Evolutionary conservation across 371 early-diverging fungal genomes (phyloP), one percentile per base, ranked within the genome.

Genomic region (Mycotypha africana): DNA sequence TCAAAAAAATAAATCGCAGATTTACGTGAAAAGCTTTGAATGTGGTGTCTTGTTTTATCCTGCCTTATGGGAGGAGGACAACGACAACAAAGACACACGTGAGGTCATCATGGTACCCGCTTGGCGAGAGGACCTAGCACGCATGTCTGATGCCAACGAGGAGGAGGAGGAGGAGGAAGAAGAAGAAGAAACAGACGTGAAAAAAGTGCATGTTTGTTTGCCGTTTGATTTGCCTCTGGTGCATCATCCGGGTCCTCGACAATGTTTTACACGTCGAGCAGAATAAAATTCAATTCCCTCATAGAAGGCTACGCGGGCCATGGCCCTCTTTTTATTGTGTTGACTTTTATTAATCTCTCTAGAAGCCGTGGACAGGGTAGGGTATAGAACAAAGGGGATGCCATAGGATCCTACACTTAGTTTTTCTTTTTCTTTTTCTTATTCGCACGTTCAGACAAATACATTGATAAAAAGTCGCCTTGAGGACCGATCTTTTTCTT

Each of bases 401-500:
- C 26, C 24, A n/a, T n/a, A 12, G 5, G 4, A 5, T 1, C 26
- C 17, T 39, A 4, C 23, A 25, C n/a, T 28, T 58, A 56, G 48
- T 65, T 74, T 43, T 76, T 69, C 54, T 74, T 76, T 40, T 74
- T 77, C 14, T 72, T 74, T 65, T 72, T 76, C 41, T 67, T 76
- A 22, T 51, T 49, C 3, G 68, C 66, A n/a, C 79, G 53, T 45
- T 77, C 76, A 11, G 62, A 62, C 43, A 78, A 53, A 57, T 74
- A 76, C 67, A 67, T 68, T 4, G 75, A 76, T 35, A 80, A 59
- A 34, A 80, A 80, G 28, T 80, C 81, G 12, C 70, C 68, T 21
- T 52, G 64, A 21, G 20, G 12, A 2, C 58, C 54, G 46, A 54
- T 67, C 32, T 53, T 60, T 33, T 53, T 63, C 50, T 32, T 44